Conservation (phyloP, 495 filamentous ascomycete genomes). For the Geoglossum glabrum region DNA sequence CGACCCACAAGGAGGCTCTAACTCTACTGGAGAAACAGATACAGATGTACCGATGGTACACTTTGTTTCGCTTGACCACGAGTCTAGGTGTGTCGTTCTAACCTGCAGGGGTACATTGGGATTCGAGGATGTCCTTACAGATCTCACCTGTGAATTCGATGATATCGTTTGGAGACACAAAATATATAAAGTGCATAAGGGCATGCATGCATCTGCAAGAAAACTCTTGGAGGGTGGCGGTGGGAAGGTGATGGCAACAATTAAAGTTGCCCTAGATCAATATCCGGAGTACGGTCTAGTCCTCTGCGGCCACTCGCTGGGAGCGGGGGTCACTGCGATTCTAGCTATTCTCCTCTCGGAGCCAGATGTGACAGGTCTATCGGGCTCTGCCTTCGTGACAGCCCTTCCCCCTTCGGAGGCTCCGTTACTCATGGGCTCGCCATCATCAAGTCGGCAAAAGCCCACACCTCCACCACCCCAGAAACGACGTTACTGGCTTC, state of each 20-base stretch:
- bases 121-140: constrained; percentile 62
- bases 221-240: constrained; percentile 48
- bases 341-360: constrained; percentile 56
- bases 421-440: background rate
- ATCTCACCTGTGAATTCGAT: constrained; percentile 69
- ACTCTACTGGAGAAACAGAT: constrained; percentile 47
- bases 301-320: constrained; percentile 57
- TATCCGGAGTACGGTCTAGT: constrained; percentile 56
- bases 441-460: constrained; percentile 10
- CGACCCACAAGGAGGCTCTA: constrained; percentile 53
- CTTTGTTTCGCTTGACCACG: constrained; percentile 58
- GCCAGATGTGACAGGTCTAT: constrained; percentile 25
- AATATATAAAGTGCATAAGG: constrained; percentile 58
- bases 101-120: constrained; percentile 60
- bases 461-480: constrained; percentile 12
- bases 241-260: constrained; percentile 39
- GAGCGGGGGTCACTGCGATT: constrained; percentile 53
- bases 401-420: background rate
- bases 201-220: constrained; percentile 59
- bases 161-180: constrained; percentile 45
- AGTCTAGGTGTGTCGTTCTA: constrained; percentile 56
- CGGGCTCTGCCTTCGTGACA: constrained; percentile 36
- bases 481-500: background rate
- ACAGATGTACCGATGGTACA: constrained; percentile 63
- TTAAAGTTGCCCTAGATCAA: constrained; percentile 50